Evolutionary conservation across 2,329 filamentous ascomycete genomes (phyloP).

Genomic region (Salinomyces thailandicus): DNA sequence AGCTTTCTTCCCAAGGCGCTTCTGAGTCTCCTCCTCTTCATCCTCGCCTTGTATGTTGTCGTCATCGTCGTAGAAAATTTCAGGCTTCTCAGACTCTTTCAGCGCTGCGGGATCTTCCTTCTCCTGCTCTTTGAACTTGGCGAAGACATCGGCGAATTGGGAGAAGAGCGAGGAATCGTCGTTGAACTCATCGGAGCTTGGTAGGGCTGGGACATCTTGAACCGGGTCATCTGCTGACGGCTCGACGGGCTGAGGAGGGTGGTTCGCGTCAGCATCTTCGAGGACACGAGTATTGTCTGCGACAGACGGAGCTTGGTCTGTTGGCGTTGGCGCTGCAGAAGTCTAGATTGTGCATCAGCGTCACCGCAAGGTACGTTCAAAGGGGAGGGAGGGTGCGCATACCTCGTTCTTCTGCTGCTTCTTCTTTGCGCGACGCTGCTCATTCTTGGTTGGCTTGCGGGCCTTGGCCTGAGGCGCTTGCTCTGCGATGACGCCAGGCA

Average conservation of each 20-base stretch:
- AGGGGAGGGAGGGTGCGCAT: conserved; percentile 23
- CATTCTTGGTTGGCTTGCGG: conserved; percentile 81
- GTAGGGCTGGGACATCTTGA: conserved; percentile 17
- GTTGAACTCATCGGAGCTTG: conserved; percentile 15
- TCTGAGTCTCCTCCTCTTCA: conserved; percentile 51
- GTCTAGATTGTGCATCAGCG: conserved; percentile 2
- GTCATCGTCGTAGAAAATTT: conserved; percentile 73
- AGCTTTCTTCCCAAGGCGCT: conserved; percentile 87
- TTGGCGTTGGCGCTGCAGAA: conserved; percentile 11
- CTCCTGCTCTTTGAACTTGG: conserved; percentile 60
- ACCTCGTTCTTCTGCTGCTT: conserved; percentile 74
- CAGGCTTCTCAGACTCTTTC: conserved; percentile 66
- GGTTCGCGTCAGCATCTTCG: conserved; percentile 11
- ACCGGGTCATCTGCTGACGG: conserved; percentile 18
- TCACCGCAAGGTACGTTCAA: background rate
- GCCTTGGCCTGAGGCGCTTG: conserved; percentile 20
- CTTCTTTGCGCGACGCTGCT: conserved; percentile 84
- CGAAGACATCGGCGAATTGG: conserved; percentile 73
- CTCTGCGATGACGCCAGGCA: conserved; percentile 27
- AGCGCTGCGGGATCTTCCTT: conserved; percentile 40
- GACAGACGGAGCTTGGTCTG: conserved; percentile 13
- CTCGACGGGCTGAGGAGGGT: conserved; percentile 18
- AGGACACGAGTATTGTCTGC: conserved; percentile 10
- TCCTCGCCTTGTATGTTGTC: conserved; percentile 81
- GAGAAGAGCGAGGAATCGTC: conserved; percentile 61